Evolutionary conservation across 306 rosid genomes (phyloP), one percentile per base, ranked within the genome.

Genomic region (Malus sieversii): DNA sequence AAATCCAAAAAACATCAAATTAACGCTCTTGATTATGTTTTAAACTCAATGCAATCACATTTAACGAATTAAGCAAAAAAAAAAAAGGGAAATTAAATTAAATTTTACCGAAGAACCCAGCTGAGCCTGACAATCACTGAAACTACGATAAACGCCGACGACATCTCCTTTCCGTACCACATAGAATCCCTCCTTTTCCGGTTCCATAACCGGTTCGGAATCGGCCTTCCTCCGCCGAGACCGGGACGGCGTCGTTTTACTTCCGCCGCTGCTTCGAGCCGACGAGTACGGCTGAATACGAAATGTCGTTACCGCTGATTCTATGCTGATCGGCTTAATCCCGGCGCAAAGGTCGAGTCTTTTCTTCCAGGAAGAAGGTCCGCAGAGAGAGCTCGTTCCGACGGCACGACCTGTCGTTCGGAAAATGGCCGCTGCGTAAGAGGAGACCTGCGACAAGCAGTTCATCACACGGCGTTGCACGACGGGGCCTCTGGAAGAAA

Each of bases 141-240:
- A 87, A 78, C 64, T 88, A 5, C 48, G 88, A 59, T 92, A 94
- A 44, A 94, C 77, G 10, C 98, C 98, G 42, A 94, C 82, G 46
- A 90, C 57, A 62, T 92, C 97, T 61, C 97, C 98, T 72, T 92
- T 94, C 11, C 98, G 86, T 27, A 94, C 96, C 1, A 92, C 97
- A 25, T 78, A 95, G 83, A 92, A 95, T 13, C 86, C 92, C 40
- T 82, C 84, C 44, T 87, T 83, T 66, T 91, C 94, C 57, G 77
- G 82, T 52, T 88, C 89, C 94, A 86, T 83, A 11, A 14, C 81
- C 4, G 80, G 73, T 71, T 85, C 82, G 53, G 81, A 11, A 19
- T 89, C 87, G 10, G 83, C 69, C 64, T 87, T 88, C 79, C 52
- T 83, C 74, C 58, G 71, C 71, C 45, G 45, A 42, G 73, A 79